Base-by-base conservation (phyloP, 2,329 filamentous ascomycete species). In the Zasmidium citrigriseum region DNA sequence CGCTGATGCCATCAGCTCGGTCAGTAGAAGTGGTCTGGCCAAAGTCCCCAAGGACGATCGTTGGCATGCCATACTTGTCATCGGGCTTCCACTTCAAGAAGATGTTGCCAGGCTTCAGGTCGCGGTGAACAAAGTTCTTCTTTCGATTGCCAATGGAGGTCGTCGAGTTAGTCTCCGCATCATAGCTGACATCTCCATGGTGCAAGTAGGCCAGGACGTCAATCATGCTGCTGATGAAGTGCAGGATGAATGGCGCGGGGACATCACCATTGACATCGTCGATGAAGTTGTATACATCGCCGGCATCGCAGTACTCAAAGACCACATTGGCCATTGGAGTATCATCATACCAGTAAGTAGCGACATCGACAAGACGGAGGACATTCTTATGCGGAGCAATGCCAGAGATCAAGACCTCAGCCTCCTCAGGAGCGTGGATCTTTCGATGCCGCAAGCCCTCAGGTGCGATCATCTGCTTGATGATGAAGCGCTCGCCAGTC, bases 181-280 rank as follows among this genome's bases (percentile, higher is more conserved):
- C 49, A 23, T 60, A 59, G 1, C 16, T 20, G 51, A 46, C 48
- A 22, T 62, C 55, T 20, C 69, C 67, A 14, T 56, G n/a, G 45
- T 72, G 70, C 3, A 71, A 21, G 55, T 61, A 70, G 5, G 60
- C 61, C 4, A 72, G 47, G 2, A 65, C 69, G 16, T 65, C 52
- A 47, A 62, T 55, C 59, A 73, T 61, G n/a, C 58, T 62, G 23
- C 58, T 57, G 53, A 68, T 56, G 54, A 67, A 62, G 50, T 68
- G 66, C 9, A 68, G 57, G 20, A 67, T 50, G 59, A 71, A 62
- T 5, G 24, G 24, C 14, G 55, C 20, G 2, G 38, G 23, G 5
- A 7, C n/a, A 1, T 20, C 4, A 4, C 16, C 34, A 14, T 52
- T 18, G 18, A 58, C 58, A 22, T 62, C 54, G 1, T 46, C 3